Percentiles rank a stretch among this genome's conserved stretches.
Conservation (phyloP, 179 eudicot genomes). For the Patellifolia procumbens region DNA sequence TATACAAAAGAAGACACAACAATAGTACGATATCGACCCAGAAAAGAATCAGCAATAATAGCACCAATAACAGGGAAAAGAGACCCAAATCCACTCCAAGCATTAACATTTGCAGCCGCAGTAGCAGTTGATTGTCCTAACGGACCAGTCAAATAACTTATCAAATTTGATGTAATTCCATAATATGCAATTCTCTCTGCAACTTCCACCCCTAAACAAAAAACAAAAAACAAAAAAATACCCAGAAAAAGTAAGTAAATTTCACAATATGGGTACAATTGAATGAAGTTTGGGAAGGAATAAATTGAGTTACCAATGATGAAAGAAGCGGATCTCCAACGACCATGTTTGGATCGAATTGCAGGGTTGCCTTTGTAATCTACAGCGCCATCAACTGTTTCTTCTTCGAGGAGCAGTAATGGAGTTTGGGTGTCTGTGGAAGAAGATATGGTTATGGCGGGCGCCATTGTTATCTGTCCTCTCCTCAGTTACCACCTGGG, state of each 20-base stretch:
- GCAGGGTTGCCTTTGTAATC: conserved; percentile 53
- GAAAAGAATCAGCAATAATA: conserved; percentile 53
- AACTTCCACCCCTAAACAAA: conserved; percentile 50
- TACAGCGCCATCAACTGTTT: conserved; percentile 47
- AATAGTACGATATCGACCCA: conserved; percentile 59
- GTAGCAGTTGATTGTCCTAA: conserved; percentile 55
- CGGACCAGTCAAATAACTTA: conserved; percentile 56
- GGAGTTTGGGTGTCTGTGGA: conserved; percentile 19
- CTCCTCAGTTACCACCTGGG: background rate
- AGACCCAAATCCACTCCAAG: conserved; percentile 52
- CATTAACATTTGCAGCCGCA: conserved; percentile 60
- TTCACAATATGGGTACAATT: too few species aligned
- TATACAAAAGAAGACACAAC: conserved; percentile 49
- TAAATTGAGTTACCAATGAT: conserved; percentile 46
- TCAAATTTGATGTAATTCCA: conserved; percentile 54
- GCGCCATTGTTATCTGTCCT: conserved; percentile 28
- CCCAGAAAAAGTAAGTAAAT: background rate
- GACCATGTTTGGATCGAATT: conserved; percentile 50
- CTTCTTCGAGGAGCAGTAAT: conserved; percentile 20
- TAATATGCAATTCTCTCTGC: conserved; percentile 66
- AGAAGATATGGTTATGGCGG: conserved; percentile 9
- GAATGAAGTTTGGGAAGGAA: background rate
- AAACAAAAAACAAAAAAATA: background rate
- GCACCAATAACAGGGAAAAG: conserved; percentile 62
- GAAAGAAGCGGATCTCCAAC: conserved; percentile 66